Percentiles rank a stretch among this genome's conserved stretches.
These are phyloP conservation scores for Entomophthora muscae DNA, from an alignment of 371 early-diverging fungal species.

Conservation along the genomic window DNA sequence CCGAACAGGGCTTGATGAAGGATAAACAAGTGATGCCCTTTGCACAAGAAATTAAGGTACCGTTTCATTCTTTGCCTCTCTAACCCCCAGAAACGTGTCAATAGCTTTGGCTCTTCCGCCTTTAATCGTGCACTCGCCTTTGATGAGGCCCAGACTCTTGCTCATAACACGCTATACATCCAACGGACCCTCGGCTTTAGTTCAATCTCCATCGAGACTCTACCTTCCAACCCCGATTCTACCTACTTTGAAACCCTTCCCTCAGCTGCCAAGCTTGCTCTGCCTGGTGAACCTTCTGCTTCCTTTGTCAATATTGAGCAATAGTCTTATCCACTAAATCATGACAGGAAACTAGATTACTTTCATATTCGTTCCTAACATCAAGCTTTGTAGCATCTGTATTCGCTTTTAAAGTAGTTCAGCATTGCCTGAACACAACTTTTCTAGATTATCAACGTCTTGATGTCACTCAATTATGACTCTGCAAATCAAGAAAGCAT, in stretches of 20 bases:
- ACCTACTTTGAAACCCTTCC: constrained; percentile 24
- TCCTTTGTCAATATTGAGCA: constrained; percentile 22
- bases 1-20: constrained; percentile 55
- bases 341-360: not conserved
- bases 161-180: constrained; percentile 27
- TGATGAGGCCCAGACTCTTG: constrained; percentile 51
- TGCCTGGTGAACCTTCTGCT: constrained; percentile 48
- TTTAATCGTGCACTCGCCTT: constrained; percentile 68
- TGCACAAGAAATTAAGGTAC: constrained; percentile 45
- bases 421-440: too few species aligned
- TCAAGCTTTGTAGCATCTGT: too few species aligned
- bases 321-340: not conserved
- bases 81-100: constrained; percentile 43
- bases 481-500: too few species aligned
- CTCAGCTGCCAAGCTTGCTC: constrained; percentile 32
- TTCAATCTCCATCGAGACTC: constrained; percentile 19
- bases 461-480: too few species aligned
- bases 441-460: too few species aligned
- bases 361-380: too few species aligned
- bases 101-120: constrained; percentile 40
- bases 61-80: constrained; percentile 82
- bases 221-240: constrained; percentile 19
- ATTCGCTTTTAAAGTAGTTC: too few species aligned
- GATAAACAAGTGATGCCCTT: constrained; percentile 92
- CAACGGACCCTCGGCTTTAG: constrained; percentile 24